A percentile compares a stretch with the other conserved stretches of the same genome.
Evolutionary conservation across 179 eudicot species (phyloP).

Genomic region (Silene noctiflora): DNA sequence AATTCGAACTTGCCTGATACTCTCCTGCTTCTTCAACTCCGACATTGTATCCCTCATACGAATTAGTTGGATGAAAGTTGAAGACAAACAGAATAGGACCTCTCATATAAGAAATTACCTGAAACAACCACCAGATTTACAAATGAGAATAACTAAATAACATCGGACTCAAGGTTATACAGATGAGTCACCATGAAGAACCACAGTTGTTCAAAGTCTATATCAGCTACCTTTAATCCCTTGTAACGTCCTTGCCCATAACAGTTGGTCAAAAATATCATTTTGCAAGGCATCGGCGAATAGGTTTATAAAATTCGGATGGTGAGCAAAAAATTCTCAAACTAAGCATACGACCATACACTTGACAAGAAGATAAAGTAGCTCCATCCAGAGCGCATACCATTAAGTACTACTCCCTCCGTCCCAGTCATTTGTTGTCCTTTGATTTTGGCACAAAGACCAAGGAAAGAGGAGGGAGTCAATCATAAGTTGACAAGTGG

Average conservation of each 20-base stretch:
- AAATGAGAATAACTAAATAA: not conserved
- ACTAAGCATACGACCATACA: not conserved
- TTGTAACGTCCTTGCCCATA: not conserved
- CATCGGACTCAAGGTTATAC: not conserved
- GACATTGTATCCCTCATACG: constrained; percentile 61
- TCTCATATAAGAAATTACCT: constrained; percentile 84
- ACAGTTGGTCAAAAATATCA: not conserved
- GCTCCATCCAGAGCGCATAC: not conserved
- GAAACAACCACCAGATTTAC: constrained; percentile 18
- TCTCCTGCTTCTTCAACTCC: constrained; percentile 99
- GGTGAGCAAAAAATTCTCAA: no score
- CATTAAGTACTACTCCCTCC: no score
- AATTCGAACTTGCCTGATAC: constrained; percentile 62
- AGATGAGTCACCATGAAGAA: not conserved
- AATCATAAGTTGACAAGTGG: no score
- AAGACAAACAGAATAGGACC: constrained; percentile 82
- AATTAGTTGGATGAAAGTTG: constrained; percentile 79
- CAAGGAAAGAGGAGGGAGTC: no score
- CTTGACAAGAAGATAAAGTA: not conserved
- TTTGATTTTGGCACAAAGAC: no score
- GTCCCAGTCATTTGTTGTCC: no score
- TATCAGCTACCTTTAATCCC: not conserved
- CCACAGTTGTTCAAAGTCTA: not conserved
- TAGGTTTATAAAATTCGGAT: not conserved
- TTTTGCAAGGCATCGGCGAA: not conserved